Base-by-base conservation (phyloP, 2,329 filamentous ascomycete genomes). In the Cercospora citrullina region DNA sequence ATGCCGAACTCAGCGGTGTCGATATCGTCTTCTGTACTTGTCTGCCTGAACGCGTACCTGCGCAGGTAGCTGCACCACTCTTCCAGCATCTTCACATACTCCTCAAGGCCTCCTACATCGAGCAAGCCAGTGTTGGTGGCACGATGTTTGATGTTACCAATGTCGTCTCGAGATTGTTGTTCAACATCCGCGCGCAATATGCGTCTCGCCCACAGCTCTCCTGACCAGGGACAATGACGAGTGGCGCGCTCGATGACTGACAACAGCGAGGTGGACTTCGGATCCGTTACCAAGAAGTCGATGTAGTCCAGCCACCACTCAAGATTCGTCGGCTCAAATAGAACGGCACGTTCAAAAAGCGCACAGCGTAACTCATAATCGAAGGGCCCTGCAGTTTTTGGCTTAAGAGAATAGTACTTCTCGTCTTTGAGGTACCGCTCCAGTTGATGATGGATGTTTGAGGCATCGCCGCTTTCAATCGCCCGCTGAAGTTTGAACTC, bases 11-110 rank as follows among this genome's bases (percentile, higher is more conserved):
- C 93, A 7, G 94, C 94, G 59, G 96, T 88, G 76, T 97, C 94
- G 33, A 91, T 85, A 64, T 94, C 82, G 63, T 85, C 92, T 77
- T 97, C 94, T 67, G 94, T 91, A 1, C 87, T 87, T 68, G 88
- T 87, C 1, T 88, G 85, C 65, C 89, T 84, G 82, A 96, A 93
- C 18, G 94, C 93, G 60, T 90, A 90, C 26, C 95, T 90, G 72
- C 94, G 93, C 21, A 99, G 85, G 74, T 94, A 98, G 60, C 93
- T 93, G 76, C 94, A 97, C 95, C 95, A 99, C 0, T 94, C 91
- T 63, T 92, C 89, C 76, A 97, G 93, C 76, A 98, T 92, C 74
- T 96, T 93, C 68, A 98, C 87, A 33, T 97, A 89, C 72, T 94
- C 91, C 60, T 93, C 89, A 85, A 97, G 90, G 26, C 93, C 94